Evolutionary conservation across 768 basidiomycete species (phyloP), one percentile per base, ranked within the genome.

Genomic region (Pleurotus ostreatus): DNA sequence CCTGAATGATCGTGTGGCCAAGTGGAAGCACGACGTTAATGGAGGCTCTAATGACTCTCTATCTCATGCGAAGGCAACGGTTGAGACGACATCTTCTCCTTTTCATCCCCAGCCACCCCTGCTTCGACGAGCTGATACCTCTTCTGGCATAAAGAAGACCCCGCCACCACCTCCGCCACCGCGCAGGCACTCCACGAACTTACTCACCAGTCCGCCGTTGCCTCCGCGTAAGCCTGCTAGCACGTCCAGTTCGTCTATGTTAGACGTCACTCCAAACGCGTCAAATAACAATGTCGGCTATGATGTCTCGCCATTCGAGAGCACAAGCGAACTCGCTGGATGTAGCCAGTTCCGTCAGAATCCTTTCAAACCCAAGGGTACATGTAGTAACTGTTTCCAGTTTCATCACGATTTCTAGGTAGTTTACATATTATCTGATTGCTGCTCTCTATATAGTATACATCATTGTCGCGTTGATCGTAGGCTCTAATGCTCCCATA

Each of bases 121-220:
- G 5, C 55, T 57, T 26, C 64, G 65, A 9, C 65, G 66, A 6
- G 55, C 65, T 7, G 63, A 65, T 16, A 65, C 64, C 9, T 62
- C 67, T 6, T 34, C 41, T 16, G 59, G 60, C 13, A 58, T 66
- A 15, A 60, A 57, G 20, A 85, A 80, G 66, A 79, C 79, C 59
- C 73, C 74, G 0, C 82, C 86, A 0, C 87, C 87, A 0, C 85
- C 84, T 0, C 88, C 87, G 0, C 88, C 86, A 0, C 86, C 84
- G 13, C 77, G 84, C 15, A 26, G 48, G 7, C 77, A 83, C 15
- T 63, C 71, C 18, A 69, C 70, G 6, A 66, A 65, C 34, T 66
- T 58, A 20, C 55, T 67, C 4, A 56, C 66, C 15, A 59, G 66
- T 0, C 59, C 37, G 4, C 8, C 69, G n/a, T 76, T 74, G 25